A percentile compares a stretch with the other conserved stretches of the same genome.
phyloP scores from a whole-genome alignment of 2,329 filamentous ascomycete genomes.

The Phialophora verrucosa region DNA sequence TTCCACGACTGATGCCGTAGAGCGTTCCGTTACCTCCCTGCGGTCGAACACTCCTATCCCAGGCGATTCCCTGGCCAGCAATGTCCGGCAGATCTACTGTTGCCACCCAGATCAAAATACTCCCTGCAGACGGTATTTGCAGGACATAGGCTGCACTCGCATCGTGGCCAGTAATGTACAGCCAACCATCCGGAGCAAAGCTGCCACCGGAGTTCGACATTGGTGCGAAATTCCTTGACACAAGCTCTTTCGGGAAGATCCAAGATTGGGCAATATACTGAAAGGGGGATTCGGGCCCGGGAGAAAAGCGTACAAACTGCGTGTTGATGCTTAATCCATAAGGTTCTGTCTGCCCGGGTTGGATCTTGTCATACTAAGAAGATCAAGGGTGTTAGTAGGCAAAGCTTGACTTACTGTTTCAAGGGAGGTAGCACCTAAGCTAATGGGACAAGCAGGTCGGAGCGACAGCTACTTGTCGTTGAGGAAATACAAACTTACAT shows the following conservation, averaged over 20 bases:
- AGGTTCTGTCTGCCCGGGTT: conserved; percentile 17
- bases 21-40: conserved; percentile 15
- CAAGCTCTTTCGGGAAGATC: conserved; percentile 18
- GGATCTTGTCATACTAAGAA: conserved; percentile 17
- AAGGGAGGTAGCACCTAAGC: not conserved
- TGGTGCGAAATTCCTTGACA: conserved; percentile 9
- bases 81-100: conserved; percentile 18
- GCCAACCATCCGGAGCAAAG: conserved; percentile 22
- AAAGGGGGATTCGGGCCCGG: conserved; percentile 13
- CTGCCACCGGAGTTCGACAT: conserved; percentile 23
- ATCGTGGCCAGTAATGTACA: conserved; percentile 21
- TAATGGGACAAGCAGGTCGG: not conserved
- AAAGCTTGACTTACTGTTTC: not conserved
- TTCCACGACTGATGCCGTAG: conserved; percentile 18
- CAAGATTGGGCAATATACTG: conserved; percentile 19
- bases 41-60: conserved; percentile 11
- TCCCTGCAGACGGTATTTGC: conserved; percentile 16
- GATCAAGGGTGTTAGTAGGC: not conserved
- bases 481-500: not conserved
- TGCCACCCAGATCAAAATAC: conserved; percentile 17
- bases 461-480: not conserved
- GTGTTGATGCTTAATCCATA: conserved; percentile 25
- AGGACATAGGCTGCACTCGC: conserved; percentile 9
- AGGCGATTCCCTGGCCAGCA: conserved; percentile 19
- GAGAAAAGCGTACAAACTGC: conserved; percentile 17